Base-by-base conservation (phyloP, 345 rosid genomes). In the Gossypium arboreum region DNA sequence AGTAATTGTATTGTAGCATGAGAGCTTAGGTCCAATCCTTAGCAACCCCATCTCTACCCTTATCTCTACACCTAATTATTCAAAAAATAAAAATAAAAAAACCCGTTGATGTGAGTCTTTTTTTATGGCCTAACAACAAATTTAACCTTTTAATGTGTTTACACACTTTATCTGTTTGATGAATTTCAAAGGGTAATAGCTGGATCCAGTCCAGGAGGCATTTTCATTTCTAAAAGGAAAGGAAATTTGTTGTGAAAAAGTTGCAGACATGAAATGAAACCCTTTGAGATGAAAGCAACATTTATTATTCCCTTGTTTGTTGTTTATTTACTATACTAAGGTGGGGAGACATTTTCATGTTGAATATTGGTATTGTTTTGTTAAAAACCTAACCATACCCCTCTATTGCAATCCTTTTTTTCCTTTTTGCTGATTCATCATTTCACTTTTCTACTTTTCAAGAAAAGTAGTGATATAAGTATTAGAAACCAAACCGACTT, bases 241-340 rank as follows among this genome's bases (percentile, higher is more conserved):
- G 6, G 70, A 44, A 48, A n/a, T 12, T 12, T 66, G 17, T 66
- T 51, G 11, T 18, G 54, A 22, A 12, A 66, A 66, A 67, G 39
- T 13, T 45, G 6, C 34, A 4, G 39, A 34, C 18, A 4, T 12
- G 34, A 44, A 10, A 12, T 45, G 71, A 67, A 67, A 67, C n/a
- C 55, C n/a, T 48, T 47, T 17, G 12, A 67, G 39, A 68, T 68
- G 75, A 72, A 58, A 58, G 25, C 44, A 44, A 43, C 65, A 72
- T 24, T 24, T 72, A 39, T 44, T 72, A 58, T 58, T 43, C 41
- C 13, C 18, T 48, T 24, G 44, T 59, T 41, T 72, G 41, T 27
- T 59, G 34, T 16, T 72, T 34, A 34, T 34, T 34, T 34, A 20
- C 12, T 1, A 12, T 29, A 27, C 6, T 73, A 27, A 60, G 68